phyloP scores from a whole-genome alignment of 2,329 filamentous ascomycete genomes.

The Alternaria sp. region DNA sequence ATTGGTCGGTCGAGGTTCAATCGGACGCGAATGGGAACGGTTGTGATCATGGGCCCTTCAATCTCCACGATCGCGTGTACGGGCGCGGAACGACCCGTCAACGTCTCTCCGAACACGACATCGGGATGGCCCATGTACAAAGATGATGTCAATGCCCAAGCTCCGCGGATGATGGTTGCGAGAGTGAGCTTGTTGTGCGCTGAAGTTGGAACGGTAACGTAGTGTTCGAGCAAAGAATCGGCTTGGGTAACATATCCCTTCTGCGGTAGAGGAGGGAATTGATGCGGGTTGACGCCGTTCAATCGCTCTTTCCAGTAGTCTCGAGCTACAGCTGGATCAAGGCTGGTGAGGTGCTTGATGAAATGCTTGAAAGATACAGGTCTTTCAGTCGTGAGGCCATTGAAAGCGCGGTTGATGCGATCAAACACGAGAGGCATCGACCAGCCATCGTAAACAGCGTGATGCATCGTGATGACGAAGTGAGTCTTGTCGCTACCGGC shows the following conservation, averaged over 20 bases:
- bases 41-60: constrained; percentile 67
- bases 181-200: constrained; percentile 52
- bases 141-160: constrained; percentile 65
- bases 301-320: constrained; percentile 58
- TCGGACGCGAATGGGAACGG: constrained; percentile 62
- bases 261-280: constrained; percentile 58
- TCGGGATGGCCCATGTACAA: constrained; percentile 60
- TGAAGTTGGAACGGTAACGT: constrained; percentile 47
- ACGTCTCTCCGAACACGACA: constrained; percentile 65
- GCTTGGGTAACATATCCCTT: constrained; percentile 55
- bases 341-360: constrained; percentile 55
- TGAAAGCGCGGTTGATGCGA: constrained; percentile 40
- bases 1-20: constrained; percentile 54
- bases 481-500: constrained; percentile 35
- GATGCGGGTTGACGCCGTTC: constrained; percentile 53
- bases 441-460: constrained; percentile 60
- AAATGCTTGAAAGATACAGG: constrained; percentile 55
- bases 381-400: constrained; percentile 30
- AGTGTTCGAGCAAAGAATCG: constrained; percentile 59
- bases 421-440: constrained; percentile 48
- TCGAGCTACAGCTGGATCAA: constrained; percentile 50
- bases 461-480: constrained; percentile 59
- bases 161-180: constrained; percentile 62
- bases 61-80: constrained; percentile 59
- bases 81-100: constrained; percentile 61